phyloP scores from a whole-genome alignment of 2,329 filamentous ascomycete species.

The Leptographium flavum region DNA sequence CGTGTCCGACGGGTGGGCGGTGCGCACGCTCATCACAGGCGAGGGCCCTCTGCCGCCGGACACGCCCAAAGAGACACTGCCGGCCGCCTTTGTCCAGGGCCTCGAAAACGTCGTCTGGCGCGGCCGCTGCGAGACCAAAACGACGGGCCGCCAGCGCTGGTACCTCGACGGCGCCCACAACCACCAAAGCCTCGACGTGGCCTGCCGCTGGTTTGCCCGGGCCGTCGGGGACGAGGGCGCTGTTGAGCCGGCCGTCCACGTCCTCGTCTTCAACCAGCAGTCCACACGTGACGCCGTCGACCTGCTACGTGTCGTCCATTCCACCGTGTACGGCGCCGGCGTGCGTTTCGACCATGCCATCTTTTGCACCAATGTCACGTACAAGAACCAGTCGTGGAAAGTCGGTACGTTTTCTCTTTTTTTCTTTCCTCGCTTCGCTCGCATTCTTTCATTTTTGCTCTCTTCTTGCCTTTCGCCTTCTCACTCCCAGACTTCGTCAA shows the following conservation, averaged over 20 bases:
- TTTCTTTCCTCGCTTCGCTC: background rate
- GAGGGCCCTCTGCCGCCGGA: conserved; percentile 6
- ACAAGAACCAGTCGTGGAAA: conserved; percentile 34
- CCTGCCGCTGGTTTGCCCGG: conserved; percentile 61
- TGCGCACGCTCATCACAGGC: background rate
- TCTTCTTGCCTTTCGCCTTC: background rate
- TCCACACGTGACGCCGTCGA: conserved; percentile 60
- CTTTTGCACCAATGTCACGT: conserved; percentile 24
- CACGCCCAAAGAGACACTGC: conserved; percentile 22
- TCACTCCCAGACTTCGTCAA: conserved; percentile 37
- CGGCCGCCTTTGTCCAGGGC: conserved; percentile 42
- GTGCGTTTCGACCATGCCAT: conserved; percentile 54
- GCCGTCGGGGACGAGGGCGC: conserved; percentile 9
- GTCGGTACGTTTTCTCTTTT: conserved; percentile 14
- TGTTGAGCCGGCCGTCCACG: conserved; percentile 8
- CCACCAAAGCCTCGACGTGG: conserved; percentile 63
- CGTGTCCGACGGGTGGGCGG: conserved; percentile 25
- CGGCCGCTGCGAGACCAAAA: conserved; percentile 59
- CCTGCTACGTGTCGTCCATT: conserved; percentile 39
- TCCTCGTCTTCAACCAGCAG: conserved; percentile 87
- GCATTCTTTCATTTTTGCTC: too few relatives aligned
- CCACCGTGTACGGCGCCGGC: conserved; percentile 20
- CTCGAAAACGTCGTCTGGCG: conserved; percentile 53
- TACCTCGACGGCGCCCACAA: conserved; percentile 84
- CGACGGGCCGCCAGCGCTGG: conserved; percentile 47